Conservation (phyloP, 345 rosid genomes). For the Hevea brasiliensis region DNA sequence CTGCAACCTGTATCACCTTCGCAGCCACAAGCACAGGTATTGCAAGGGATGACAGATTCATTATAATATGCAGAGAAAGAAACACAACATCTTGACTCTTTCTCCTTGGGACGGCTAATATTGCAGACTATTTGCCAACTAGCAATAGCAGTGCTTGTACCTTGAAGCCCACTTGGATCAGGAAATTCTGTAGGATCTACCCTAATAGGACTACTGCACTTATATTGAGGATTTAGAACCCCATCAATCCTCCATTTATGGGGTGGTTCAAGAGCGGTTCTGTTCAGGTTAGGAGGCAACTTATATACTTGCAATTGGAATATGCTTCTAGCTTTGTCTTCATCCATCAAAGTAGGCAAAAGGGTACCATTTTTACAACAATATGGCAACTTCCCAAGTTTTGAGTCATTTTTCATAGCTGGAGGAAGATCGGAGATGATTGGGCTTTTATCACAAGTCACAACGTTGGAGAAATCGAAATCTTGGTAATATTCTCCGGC, state of each 20-base stretch:
- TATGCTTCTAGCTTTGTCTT: slow-evolving; percentile 47
- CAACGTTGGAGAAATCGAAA: slow-evolving; percentile 66
- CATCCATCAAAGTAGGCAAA: slow-evolving; percentile 67
- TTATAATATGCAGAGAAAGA: slow-evolving; percentile 91
- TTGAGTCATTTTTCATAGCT: slow-evolving; percentile 48
- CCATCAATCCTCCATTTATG: slow-evolving; percentile 72
- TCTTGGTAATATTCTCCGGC: slow-evolving; percentile 60
- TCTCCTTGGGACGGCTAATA: slow-evolving; percentile 62
- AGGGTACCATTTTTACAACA: slow-evolving; percentile 81
- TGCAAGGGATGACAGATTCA: slow-evolving; percentile 74
- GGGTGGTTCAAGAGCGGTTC: slow-evolving; percentile 75
- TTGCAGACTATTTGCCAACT: slow-evolving; percentile 87
- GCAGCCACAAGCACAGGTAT: slow-evolving; percentile 93
- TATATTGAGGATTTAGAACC: slow-evolving; percentile 58
- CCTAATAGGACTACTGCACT: slow-evolving; percentile 69
- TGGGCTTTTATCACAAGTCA: slow-evolving; percentile 67
- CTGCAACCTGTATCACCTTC: slow-evolving; percentile 38
- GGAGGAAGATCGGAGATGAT: slow-evolving; percentile 73
- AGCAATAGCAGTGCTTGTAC: slow-evolving; percentile 48
- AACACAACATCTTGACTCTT: slow-evolving; percentile 73
- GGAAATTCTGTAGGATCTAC: slow-evolving; percentile 78
- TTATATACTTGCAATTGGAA: slow-evolving; percentile 82
- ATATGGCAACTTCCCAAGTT: slow-evolving; percentile 61
- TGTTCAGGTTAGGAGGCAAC: slow-evolving; percentile 64
- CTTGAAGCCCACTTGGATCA: slow-evolving; percentile 60